These are phyloP conservation scores for Nakaseomyces nivariensis DNA, from an alignment of 1,139 yeast species.

Conservation along the genomic window DNA sequence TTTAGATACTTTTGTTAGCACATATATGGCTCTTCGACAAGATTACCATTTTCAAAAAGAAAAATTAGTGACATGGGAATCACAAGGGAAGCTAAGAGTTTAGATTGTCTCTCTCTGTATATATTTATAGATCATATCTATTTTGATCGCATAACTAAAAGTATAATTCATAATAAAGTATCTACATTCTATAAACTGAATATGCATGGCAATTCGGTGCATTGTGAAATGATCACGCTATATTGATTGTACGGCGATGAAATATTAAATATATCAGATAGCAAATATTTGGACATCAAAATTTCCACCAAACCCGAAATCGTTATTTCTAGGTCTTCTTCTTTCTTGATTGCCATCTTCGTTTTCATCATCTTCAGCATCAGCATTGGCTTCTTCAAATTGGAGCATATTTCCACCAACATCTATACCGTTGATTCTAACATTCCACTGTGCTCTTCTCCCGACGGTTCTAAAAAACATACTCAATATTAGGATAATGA, in stretches of 20 bases:
- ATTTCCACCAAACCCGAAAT: slow-evolving; percentile 12
- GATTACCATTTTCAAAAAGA: slow-evolving; percentile 21
- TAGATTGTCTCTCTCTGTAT: background rate
- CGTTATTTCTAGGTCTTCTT: slow-evolving; percentile 5
- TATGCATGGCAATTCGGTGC: background rate
- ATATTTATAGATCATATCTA: no score
- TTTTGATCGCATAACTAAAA: background rate
- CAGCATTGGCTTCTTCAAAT: background rate
- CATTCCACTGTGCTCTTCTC: slow-evolving; percentile 22
- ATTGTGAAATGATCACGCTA: no score
- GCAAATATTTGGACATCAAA: slow-evolving; percentile 24
- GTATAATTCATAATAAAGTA: background rate
- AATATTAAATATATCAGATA: slow-evolving; percentile 8
- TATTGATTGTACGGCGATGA: no score
- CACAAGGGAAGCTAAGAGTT: slow-evolving; percentile 16
- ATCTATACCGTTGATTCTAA: slow-evolving; percentile 20
- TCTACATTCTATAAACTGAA: background rate
- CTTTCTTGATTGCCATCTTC: slow-evolving; percentile 1
- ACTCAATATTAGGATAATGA: slow-evolving; percentile 15
- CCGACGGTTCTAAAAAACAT: slow-evolving; percentile 18
- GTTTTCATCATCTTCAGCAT: background rate
- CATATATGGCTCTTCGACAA: slow-evolving; percentile 14
- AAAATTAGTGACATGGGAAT: slow-evolving; percentile 24
- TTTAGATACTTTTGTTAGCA: slow-evolving; percentile 15
- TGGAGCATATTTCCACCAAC: slow-evolving; percentile 7